A percentile compares a stretch with the other conserved stretches of the same genome.
These are phyloP conservation scores for Solanum rostratum DNA, from an alignment of 257 asterid genomes.

Conservation along the genomic window DNA sequence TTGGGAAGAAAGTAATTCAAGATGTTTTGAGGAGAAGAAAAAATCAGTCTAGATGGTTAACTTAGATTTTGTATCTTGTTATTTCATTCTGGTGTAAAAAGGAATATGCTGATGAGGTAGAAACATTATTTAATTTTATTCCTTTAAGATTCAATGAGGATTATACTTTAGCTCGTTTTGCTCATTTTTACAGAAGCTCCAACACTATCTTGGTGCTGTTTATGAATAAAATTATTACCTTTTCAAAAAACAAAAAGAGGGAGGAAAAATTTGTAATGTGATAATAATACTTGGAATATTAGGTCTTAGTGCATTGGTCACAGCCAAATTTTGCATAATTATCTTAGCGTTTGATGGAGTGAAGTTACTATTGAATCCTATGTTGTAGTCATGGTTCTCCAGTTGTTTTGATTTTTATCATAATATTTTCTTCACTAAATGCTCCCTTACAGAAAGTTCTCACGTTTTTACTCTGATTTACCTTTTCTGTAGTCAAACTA, in stretches of 20 bases:
- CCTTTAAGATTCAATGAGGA: not conserved
- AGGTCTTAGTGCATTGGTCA: not conserved
- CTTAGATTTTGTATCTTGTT: not conserved
- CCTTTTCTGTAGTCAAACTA: constrained; percentile 39
- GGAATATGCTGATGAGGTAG: not conserved
- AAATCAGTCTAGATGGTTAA: not conserved
- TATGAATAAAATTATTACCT: not conserved
- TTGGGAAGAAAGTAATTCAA: not conserved
- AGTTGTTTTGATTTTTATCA: not conserved
- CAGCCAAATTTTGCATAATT: not conserved
- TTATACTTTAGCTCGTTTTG: not conserved
- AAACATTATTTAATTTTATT: not conserved
- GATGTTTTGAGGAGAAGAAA: not conserved
- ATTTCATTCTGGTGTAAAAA: not conserved
- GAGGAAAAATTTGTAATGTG: not conserved
- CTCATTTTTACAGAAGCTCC: not conserved
- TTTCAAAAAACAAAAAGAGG: not conserved
- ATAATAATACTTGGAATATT: not conserved
- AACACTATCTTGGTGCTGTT: not conserved
- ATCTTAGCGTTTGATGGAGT: not conserved
- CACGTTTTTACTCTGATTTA: not conserved
- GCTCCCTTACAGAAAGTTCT: not conserved
- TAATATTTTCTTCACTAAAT: not conserved
- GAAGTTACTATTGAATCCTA: not conserved
- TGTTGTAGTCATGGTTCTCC: not conserved